These are phyloP conservation scores for Pseudogymnoascus sp. DNA, from an alignment of 2,329 filamentous ascomycete species.

Conservation along the genomic window DNA sequence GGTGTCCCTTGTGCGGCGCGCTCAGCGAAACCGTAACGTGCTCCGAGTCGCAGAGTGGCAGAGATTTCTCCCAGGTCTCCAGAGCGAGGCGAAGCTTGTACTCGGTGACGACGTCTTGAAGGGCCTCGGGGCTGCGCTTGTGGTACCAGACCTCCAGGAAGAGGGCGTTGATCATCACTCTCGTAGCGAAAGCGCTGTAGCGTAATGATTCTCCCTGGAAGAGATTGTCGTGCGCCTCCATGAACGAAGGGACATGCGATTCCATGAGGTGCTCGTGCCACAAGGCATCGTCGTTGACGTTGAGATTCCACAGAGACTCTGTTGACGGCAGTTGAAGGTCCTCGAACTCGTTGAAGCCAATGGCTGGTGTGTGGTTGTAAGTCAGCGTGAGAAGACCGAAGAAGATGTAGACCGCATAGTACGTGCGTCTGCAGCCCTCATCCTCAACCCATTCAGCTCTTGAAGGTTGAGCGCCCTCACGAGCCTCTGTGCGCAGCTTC, in stretches of 20 bases:
- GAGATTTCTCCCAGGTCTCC: constrained; percentile 97
- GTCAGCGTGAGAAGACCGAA: constrained; percentile 90
- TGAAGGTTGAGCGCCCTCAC: constrained; percentile 64
- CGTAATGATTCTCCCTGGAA: constrained; percentile 86
- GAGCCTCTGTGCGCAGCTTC: constrained; percentile 83
- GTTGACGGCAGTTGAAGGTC: constrained; percentile 86
- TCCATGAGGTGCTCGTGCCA: constrained; percentile 73
- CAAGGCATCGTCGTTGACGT: constrained; percentile 64
- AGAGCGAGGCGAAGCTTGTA: constrained; percentile 93
- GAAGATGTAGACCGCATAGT: constrained; percentile 98
- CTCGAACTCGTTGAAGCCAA: constrained; percentile 97
- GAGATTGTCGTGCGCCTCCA: constrained; percentile 87
- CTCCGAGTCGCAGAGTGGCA: constrained; percentile 89
- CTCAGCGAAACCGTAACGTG: constrained; percentile 79
- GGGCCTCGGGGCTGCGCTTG: constrained; percentile 93
- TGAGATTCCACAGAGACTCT: constrained; percentile 87
- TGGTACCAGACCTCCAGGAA: constrained; percentile 99
- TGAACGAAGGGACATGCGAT: constrained; percentile 73
- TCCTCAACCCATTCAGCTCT: constrained; percentile 94
- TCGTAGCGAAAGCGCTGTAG: constrained; percentile 94
- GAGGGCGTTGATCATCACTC: constrained; percentile 96
- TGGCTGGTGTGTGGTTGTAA: constrained; percentile 95
- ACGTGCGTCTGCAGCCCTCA: constrained; percentile 90
- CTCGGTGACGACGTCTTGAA: constrained; percentile 95
- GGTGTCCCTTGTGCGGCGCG: constrained; percentile 91